Base-by-base conservation (phyloP, 345 rosid genomes). In the Pistacia vera region DNA sequence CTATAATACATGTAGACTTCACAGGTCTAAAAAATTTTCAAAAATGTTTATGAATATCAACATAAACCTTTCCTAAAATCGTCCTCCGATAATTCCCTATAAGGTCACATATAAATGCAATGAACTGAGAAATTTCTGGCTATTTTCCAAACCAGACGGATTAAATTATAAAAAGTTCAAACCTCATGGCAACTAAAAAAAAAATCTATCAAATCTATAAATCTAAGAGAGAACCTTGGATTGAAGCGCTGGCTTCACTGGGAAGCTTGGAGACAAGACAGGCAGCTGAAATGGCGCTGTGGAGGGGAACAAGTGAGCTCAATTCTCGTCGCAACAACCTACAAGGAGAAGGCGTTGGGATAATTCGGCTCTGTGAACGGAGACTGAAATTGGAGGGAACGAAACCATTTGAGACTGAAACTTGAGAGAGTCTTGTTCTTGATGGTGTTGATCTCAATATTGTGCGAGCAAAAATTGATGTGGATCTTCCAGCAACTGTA, bases 181-280 rank as follows among this genome's bases (percentile, higher is more conserved):
- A 51, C 4, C 54, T 11, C 54, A 49, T 30, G 33, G 41, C 18
- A 61, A 4, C 2, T 11, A 14, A 11, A 13, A 20, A n/a, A n/a
- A 60, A 4, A 30, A 25, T 8, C 22, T 25, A 22, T 4, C 30
- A 61, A 16, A 14, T 11, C 3, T 30, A 62, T 2, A 20, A 75
- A 38, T 35, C 33, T 22, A 4, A 12, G 16, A 49, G 30, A 8
- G 3, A 16, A 93, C 95, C 97, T 85, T 90, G 86, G 48, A 70
- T 59, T 52, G 85, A 85, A 22, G 80, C 14, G 55, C 71, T 74
- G 30, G 73, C 81, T 65, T 88, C 90, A 55, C 82, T 72, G 4
- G 93, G 89, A 14, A 91, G 89, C 77, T 86, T 90, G 58, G 98
- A 93, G 73, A 90, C 98, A 17, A 90, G 94, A 57, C 89, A 82